phyloP scores from a whole-genome alignment of 202 grass and related monocot genomes.

The Setaria viridis region DNA sequence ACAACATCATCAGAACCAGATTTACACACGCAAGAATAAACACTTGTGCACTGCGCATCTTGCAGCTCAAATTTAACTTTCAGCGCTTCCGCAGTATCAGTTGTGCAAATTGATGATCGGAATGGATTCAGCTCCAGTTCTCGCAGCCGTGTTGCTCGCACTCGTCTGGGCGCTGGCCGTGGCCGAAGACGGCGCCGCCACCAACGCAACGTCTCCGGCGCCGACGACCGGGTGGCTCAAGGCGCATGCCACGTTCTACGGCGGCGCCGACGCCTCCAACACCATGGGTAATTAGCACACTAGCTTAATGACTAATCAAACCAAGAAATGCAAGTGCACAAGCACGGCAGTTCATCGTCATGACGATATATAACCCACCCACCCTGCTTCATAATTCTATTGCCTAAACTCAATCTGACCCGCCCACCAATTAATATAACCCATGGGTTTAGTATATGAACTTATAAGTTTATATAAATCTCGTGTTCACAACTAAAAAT shows the following conservation, averaged over 20 bases:
- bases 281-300: constrained; percentile 51
- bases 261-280: constrained; percentile 58
- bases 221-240: constrained; percentile 23
- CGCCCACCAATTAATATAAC: too few relatives aligned
- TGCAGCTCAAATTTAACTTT: neutral
- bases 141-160: neutral
- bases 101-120: too few relatives aligned
- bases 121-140: neutral
- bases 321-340: too few relatives aligned
- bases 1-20: neutral
- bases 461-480: too few relatives aligned
- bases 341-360: too few relatives aligned
- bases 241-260: constrained; percentile 65
- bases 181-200: neutral
- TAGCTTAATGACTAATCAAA: too few relatives aligned
- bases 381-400: too few relatives aligned
- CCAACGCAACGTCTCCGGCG: neutral
- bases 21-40: neutral
- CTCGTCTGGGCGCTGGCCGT: neutral
- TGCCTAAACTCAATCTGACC: too few relatives aligned
- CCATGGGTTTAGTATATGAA: too few relatives aligned
- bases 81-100: too few relatives aligned
- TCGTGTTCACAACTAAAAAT: too few relatives aligned
- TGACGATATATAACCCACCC: too few relatives aligned
- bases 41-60: neutral